phyloP scores from a whole-genome alignment of 768 basidiomycete species.

The Hygrophorus pudorinus region DNA sequence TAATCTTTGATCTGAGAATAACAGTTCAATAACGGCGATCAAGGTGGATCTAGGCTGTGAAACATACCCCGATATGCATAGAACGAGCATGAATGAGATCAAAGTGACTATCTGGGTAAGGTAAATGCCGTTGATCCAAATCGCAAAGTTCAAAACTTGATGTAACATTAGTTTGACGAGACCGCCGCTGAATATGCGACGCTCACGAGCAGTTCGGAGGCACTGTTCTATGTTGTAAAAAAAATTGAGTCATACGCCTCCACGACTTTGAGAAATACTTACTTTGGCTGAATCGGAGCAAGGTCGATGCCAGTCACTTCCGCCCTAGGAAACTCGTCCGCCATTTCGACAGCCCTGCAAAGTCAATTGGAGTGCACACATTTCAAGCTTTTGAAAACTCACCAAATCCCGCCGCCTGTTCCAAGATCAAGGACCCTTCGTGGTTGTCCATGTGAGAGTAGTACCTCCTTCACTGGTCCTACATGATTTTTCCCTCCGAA shows the following conservation, averaged over 20 bases:
- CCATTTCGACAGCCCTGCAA: constrained; percentile 52
- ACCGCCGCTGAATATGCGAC: neutral
- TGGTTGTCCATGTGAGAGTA: constrained; percentile 36
- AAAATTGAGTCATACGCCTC: neutral
- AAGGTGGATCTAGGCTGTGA: too few species aligned
- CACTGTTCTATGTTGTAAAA: constrained; percentile 33
- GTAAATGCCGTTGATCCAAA: constrained; percentile 47
- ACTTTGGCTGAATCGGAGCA: constrained; percentile 67
- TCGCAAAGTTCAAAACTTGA: constrained; percentile 64
- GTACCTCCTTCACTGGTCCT: constrained; percentile 50
- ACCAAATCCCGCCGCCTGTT: constrained; percentile 60
- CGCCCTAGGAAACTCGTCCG: constrained; percentile 58
- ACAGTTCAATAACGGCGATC: constrained; percentile 4
- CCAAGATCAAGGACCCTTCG: constrained; percentile 58
- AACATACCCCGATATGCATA: constrained; percentile 49
- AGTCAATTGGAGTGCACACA: constrained; percentile 2
- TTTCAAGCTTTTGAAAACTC: constrained; percentile 10
- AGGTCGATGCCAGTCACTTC: constrained; percentile 65
- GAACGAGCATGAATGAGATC: constrained; percentile 64
- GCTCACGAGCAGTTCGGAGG: constrained; percentile 69
- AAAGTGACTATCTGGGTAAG: constrained; percentile 54
- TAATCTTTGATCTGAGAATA: constrained; percentile 48
- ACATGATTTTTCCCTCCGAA: constrained; percentile 55
- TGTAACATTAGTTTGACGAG: constrained; percentile 1
- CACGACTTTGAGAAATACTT: constrained; percentile 10